Evolutionary conservation across 139 green algal species (phyloP).

Genomic region (Pleodorina starrii): DNA sequence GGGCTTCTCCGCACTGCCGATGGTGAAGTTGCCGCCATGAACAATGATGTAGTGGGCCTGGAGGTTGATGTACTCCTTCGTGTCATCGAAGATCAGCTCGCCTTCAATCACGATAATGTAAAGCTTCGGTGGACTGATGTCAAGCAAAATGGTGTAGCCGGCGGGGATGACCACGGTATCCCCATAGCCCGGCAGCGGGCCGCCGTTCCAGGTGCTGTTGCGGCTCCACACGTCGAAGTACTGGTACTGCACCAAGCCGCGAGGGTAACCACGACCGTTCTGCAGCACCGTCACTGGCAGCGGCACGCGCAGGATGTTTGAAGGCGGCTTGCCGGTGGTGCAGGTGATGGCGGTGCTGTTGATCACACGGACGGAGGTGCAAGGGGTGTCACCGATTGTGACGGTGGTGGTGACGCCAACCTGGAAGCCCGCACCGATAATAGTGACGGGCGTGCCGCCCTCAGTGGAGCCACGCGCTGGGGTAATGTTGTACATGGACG

Average conservation of each 20-base stretch:
- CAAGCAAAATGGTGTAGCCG: conserved; percentile 69
- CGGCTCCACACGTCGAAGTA: conserved; percentile 77
- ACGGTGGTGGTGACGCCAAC: background rate
- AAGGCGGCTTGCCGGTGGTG: conserved; percentile 30
- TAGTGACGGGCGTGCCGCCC: conserved; percentile 67
- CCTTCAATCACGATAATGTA: conserved; percentile 69
- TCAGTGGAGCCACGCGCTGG: conserved; percentile 67
- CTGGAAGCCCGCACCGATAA: conserved; percentile 47
- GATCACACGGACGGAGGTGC: background rate
- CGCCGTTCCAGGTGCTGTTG: conserved; percentile 73
- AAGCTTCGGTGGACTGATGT: conserved; percentile 69
- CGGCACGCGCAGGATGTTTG: background rate
- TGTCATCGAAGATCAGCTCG: conserved; percentile 69
- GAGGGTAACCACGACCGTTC: background rate
- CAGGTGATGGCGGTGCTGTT: conserved; percentile 51
- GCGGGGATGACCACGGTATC: conserved; percentile 63
- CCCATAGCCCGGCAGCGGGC: conserved; percentile 60
- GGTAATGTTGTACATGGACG: conserved; percentile 50
- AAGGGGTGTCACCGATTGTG: conserved; percentile 16
- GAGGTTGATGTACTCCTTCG: conserved; percentile 43
- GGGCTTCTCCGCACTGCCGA: conserved; percentile 59
- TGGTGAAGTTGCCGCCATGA: conserved; percentile 65
- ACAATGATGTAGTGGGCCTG: conserved; percentile 76
- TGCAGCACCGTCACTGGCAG: background rate
- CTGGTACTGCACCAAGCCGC: conserved; percentile 42